Evolutionary conservation across 2,329 filamentous ascomycete genomes (phyloP).

Genomic region (Colletotrichum sp.): DNA sequence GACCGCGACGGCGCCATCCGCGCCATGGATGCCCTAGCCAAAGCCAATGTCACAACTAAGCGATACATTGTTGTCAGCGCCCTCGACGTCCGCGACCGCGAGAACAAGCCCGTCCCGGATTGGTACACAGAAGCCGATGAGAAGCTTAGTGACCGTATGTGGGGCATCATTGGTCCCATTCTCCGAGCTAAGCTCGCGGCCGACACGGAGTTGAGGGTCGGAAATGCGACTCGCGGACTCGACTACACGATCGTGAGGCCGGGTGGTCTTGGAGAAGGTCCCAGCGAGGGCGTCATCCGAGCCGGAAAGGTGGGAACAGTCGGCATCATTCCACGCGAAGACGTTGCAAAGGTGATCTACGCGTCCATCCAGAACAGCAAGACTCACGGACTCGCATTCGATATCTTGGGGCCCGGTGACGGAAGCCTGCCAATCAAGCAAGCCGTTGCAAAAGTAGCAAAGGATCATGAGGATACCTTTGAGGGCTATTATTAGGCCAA

Average conservation of each 20-base stretch:
- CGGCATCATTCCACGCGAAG: conserved; percentile 42
- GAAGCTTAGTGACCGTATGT: conserved; percentile 38
- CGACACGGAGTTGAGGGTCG: conserved; percentile 41
- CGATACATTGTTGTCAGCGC: conserved; percentile 52
- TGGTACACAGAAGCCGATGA: conserved; percentile 48
- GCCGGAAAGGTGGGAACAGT: conserved; percentile 46
- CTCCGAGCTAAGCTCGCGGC: conserved; percentile 47
- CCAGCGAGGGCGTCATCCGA: conserved; percentile 39
- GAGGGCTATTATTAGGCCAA: conserved; percentile 27
- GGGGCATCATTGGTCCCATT: conserved; percentile 42
- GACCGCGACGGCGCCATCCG: conserved; percentile 50
- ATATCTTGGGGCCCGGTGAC: conserved; percentile 43
- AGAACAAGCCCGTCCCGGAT: conserved; percentile 36
- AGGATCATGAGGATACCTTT: conserved; percentile 36
- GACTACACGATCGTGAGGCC: conserved; percentile 52
- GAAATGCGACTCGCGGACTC: conserved; percentile 40
- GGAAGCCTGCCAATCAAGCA: conserved; percentile 35
- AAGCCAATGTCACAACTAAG: conserved; percentile 38
- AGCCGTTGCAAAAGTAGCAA: conserved; percentile 42
- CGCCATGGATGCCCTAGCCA: conserved; percentile 48
- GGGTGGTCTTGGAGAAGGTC: conserved; percentile 41
- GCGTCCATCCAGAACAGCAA: conserved; percentile 42
- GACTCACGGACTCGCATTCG: conserved; percentile 47
- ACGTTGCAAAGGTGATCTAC: conserved; percentile 48
- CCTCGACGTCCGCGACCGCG: conserved; percentile 46